Conservation (phyloP, 2,329 filamentous ascomycete genomes). For the Fonsecaea pugnacius region DNA sequence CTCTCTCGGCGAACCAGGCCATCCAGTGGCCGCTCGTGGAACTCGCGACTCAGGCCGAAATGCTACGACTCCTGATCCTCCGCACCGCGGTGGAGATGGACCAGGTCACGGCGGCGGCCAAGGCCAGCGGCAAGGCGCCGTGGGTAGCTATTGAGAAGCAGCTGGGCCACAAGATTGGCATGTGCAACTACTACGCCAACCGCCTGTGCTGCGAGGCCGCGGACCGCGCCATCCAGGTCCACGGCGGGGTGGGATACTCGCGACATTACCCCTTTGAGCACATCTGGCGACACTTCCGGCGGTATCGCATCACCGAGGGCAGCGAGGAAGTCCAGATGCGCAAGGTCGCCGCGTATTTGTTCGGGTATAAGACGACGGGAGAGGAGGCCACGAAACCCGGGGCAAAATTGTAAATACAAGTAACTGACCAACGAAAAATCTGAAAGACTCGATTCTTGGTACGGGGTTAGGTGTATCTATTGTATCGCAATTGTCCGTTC, state of each 20-base stretch:
- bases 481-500: neutral
- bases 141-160: slow-evolving; percentile 61
- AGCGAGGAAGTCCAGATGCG: slow-evolving; percentile 70
- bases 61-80: slow-evolving; percentile 64
- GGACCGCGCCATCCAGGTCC: slow-evolving; percentile 66
- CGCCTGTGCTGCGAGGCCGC: slow-evolving; percentile 64
- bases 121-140: slow-evolving; percentile 43
- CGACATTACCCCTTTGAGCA: slow-evolving; percentile 66
- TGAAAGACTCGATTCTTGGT: too few relatives aligned
- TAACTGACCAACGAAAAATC: neutral
- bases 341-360: slow-evolving; percentile 65
- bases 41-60: slow-evolving; percentile 64
- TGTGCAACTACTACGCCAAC: slow-evolving; percentile 71
- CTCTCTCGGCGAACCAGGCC: slow-evolving; percentile 63
- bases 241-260: slow-evolving; percentile 64
- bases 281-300: slow-evolving; percentile 67
- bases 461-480: too few relatives aligned
- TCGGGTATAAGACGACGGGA: slow-evolving; percentile 52
- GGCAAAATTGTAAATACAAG: slow-evolving; percentile 27
- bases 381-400: slow-evolving; percentile 44
- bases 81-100: slow-evolving; percentile 68
- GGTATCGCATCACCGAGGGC: slow-evolving; percentile 67
- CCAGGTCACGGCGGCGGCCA: slow-evolving; percentile 39
- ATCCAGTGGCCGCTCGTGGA: slow-evolving; percentile 69
- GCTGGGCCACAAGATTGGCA: slow-evolving; percentile 65